Evolutionary conservation across 164 flowering plant genomes (phyloP).

Genomic region (Saururus chinensis): DNA sequence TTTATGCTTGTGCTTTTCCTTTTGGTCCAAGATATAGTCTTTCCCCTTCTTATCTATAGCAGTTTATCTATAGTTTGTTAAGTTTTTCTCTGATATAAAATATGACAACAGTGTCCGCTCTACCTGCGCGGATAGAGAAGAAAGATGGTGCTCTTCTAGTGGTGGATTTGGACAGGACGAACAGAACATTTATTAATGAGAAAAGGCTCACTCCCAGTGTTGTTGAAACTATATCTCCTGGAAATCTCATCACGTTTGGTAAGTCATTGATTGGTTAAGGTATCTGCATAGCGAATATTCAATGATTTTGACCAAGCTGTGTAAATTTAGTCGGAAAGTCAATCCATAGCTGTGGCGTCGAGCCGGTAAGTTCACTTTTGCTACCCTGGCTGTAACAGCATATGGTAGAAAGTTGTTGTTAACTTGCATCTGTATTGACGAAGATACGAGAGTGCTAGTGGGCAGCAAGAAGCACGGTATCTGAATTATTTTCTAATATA

Average conservation of each 20-base stretch:
- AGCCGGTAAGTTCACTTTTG: slow-evolving; percentile 30
- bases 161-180: slow-evolving; percentile 81
- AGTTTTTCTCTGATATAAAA: not conserved
- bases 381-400: not conserved
- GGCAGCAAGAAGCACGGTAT: no score
- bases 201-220: slow-evolving; percentile 53
- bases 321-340: slow-evolving; percentile 65
- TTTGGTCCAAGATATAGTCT: no score
- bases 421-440: no score
- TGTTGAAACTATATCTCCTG: slow-evolving; percentile 36
- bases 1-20: no score
- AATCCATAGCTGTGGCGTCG: slow-evolving; percentile 66
- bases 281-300: not conserved
- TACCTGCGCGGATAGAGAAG: slow-evolving; percentile 69
- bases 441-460: no score
- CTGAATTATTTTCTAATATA: no score
- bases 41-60: no score
- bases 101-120: slow-evolving; percentile 44
- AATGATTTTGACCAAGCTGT: not conserved
- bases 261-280: not conserved
- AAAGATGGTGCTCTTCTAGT: slow-evolving; percentile 49
- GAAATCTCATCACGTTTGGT: slow-evolving; percentile 69
- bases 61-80: not conserved
- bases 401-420: no score
- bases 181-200: slow-evolving; percentile 69